Evolutionary conservation across 805 yeast species (phyloP), one percentile per base, ranked within the genome.

Genomic region (Ogataea chonburiensis): DNA sequence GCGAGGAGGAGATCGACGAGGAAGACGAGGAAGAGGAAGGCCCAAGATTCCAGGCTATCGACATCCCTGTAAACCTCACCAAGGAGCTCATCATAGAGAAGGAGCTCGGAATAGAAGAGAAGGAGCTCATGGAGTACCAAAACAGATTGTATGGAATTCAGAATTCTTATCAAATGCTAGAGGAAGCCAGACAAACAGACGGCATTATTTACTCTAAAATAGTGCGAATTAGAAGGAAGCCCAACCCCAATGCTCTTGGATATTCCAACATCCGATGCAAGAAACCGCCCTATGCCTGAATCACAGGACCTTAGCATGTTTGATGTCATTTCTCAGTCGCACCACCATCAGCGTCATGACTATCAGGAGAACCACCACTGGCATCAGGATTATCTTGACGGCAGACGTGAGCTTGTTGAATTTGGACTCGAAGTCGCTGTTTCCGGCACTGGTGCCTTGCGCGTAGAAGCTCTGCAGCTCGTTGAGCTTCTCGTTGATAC

Each of bases 281-380:
- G 23, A 69, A 61, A 42, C 75, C 79, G 7, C 69, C 74, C 1
- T 75, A 70, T 46, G 48, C 56, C 18, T 34, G 18, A 26, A 19
- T 59, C 54, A 77, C 38, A 79, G 64, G 28, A 79, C 63, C 45
- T 79, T 79, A 7, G 81, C 64, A 49, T 75, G 81, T 48, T 76
- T 79, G 38, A 79, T 76, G 45, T 79, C 85, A 45, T 67, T 75
- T 61, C 83, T 73, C 27, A 79, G 59, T 52, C 75, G 68, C 54
- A 69, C 71, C 15, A 77, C 68, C 42, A 74, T 63, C 22, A 70
- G 55, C 13, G 71, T 64, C 37, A 77, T 60, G 1, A 66, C 58
- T 3, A 67, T 44, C 17, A 72, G 46, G 5, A 70, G 58, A 7
- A 65, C 35, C 7, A 69, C 50, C 14, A 75, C 53, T 2, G 74